Base-by-base conservation (phyloP, 2,329 filamentous ascomycete genomes). In the Thielaviopsis cerberus region DNA sequence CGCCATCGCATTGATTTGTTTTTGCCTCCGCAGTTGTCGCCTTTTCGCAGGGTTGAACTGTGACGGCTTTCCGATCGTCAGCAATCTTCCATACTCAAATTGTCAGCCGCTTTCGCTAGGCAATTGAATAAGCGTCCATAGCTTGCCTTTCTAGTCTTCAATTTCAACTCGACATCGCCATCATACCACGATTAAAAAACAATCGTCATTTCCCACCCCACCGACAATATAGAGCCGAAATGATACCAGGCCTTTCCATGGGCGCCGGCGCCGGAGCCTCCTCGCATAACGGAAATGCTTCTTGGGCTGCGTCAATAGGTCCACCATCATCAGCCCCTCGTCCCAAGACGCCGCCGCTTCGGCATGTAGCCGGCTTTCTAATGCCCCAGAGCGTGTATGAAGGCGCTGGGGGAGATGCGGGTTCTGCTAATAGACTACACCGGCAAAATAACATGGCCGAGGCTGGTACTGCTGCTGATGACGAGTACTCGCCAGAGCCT, bases 161-260 rank as follows among this genome's bases (percentile, higher is more conserved):
- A 30, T 22, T n/a, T 22, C n/a, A 17, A 48, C n/a, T 48, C n/a
- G 34, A 17, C 27, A n/a, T 15, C 4, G 3, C 34, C 34, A 41
- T 17, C 34, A 10, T 3, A 54, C 4, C n/a, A 25, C 30, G 11
- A 53, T 54, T 20, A 34, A 41, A 15, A 23, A 17, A 53, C 23
- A 6, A 30, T 54, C 52, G n/a, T 34, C 24, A 55, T 24, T 55
- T 34, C 1, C n/a, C 17, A 8, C n/a, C 27, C 56, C n/a, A 11
- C 50, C 23, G 5, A 24, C 30, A n/a, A 52, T 41, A 50, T 27
- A 50, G 22, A 51, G 25, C 37, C 15, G 62, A 54, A 20, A 63
- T 63, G 52, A 66, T 66, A n/a, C 65, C 65, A 3, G 65, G 65
- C 10, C 62, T 66, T 8, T 62, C 63, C 10, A 62, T 64, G 22